Conservation (phyloP, 2,329 filamentous ascomycete species). For the Xylaria sp. region DNA sequence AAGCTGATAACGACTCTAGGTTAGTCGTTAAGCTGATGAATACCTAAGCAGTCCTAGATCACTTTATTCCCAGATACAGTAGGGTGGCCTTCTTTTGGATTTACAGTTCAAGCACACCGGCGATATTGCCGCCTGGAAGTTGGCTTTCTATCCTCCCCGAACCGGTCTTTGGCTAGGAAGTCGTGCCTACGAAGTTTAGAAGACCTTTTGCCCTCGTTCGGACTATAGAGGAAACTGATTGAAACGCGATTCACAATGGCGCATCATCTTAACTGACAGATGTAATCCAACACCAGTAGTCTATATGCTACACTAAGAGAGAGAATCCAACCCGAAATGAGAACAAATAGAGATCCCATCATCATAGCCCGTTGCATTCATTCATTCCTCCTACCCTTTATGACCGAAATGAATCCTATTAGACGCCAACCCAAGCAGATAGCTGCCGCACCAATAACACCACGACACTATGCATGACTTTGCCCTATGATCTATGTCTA, state of each 20-base stretch:
- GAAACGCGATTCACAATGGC: not conserved
- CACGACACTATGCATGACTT: conserved; percentile 22
- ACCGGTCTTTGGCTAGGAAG: not conserved
- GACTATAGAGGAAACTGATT: not conserved
- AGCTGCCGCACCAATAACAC: conserved; percentile 13
- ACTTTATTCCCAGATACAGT: not conserved
- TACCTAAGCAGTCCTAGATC: not conserved
- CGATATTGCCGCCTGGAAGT: not conserved
- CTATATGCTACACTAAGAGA: not conserved
- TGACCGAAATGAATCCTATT: not conserved
- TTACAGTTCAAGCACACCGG: not conserved
- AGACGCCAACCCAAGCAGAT: not conserved
- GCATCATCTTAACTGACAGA: not conserved
- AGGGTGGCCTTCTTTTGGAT: not conserved
- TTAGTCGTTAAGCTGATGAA: not conserved
- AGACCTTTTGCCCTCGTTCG: not conserved
- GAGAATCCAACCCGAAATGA: not conserved
- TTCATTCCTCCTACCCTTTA: not conserved
- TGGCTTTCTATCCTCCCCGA: not conserved
- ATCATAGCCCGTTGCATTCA: conserved; percentile 22
- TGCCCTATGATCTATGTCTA: conserved; percentile 2
- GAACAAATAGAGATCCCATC: conserved; percentile 11
- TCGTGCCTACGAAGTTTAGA: not conserved
- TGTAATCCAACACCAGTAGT: not conserved
- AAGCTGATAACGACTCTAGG: not conserved